These are phyloP conservation scores for Cryphonectria japonica DNA, from an alignment of 2,329 filamentous ascomycete species.

Conservation along the genomic window DNA sequence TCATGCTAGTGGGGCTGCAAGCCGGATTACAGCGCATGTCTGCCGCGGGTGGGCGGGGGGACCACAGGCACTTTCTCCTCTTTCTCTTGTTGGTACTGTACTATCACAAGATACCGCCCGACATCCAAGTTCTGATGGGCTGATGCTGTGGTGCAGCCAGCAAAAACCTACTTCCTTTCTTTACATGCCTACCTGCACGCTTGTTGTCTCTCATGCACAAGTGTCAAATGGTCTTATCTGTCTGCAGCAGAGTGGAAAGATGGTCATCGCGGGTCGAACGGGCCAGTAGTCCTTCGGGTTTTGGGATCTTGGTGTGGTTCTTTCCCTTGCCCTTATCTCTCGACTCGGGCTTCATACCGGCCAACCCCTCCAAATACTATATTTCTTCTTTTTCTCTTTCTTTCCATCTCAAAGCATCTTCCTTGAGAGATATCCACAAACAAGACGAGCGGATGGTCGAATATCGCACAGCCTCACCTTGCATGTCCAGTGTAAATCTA, in stretches of 20 bases:
- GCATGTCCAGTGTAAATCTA: neutral
- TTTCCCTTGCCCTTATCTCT: neutral
- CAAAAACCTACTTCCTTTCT: neutral
- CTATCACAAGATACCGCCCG: neutral
- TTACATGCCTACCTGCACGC: neutral
- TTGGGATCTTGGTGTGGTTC: neutral
- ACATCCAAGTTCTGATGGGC: neutral
- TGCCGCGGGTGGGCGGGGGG: neutral
- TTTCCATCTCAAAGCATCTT: neutral
- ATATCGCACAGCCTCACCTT: neutral
- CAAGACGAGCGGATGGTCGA: neutral
- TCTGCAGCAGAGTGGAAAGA: neutral
- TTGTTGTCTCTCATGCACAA: neutral
- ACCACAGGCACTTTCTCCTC: neutral
- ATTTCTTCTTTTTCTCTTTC: neutral
- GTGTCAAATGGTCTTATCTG: slow-evolving; percentile 1
- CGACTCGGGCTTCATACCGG: slow-evolving; percentile 1
- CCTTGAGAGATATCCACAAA: neutral
- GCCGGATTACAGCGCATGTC: neutral
- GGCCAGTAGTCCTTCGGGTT: slow-evolving; percentile 1
- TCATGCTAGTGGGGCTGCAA: neutral
- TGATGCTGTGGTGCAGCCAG: neutral
- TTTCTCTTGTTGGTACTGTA: neutral
- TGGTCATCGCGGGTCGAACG: neutral
- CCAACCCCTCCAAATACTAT: neutral